These are phyloP conservation scores for Sutorius australiensis DNA, from an alignment of 768 basidiomycete genomes.

Conservation along the genomic window DNA sequence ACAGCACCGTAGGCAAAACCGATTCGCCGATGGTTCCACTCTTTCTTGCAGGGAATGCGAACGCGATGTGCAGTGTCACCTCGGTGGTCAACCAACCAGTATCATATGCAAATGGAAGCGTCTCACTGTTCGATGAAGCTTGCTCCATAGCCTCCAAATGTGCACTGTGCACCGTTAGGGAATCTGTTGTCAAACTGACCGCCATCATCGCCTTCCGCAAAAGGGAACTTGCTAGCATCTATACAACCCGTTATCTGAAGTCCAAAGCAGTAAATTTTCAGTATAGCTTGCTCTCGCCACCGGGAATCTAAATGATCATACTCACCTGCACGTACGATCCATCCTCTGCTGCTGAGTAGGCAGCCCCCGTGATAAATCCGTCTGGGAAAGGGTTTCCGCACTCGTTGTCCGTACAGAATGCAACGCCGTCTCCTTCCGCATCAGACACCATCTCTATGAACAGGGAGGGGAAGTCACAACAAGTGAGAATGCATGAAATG, in stretches of 20 bases:
- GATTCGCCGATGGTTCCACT: conserved; percentile 42
- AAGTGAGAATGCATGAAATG: background rate
- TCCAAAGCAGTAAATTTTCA: background rate
- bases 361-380: conserved; percentile 38
- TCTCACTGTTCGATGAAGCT: conserved; percentile 51
- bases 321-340: conserved; percentile 40
- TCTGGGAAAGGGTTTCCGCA: conserved; percentile 31
- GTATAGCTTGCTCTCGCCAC: background rate
- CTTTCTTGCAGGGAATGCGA: conserved; percentile 22
- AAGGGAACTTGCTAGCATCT: conserved; percentile 29
- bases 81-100: background rate
- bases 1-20: conserved; percentile 52
- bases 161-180: conserved; percentile 52
- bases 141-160: conserved; percentile 47
- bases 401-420: conserved; percentile 35
- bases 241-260: conserved; percentile 40
- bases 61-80: background rate
- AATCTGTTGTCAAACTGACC: conserved; percentile 50
- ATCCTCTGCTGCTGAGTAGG: conserved; percentile 32
- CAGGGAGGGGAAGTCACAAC: background rate
- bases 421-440: conserved; percentile 35
- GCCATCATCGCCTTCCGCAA: conserved; percentile 37
- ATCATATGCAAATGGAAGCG: background rate
- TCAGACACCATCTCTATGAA: conserved; percentile 36
- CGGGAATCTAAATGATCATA: background rate